These are phyloP conservation scores for Amanita muscaria DNA, from an alignment of 768 basidiomycete genomes.

Conservation along the genomic window DNA sequence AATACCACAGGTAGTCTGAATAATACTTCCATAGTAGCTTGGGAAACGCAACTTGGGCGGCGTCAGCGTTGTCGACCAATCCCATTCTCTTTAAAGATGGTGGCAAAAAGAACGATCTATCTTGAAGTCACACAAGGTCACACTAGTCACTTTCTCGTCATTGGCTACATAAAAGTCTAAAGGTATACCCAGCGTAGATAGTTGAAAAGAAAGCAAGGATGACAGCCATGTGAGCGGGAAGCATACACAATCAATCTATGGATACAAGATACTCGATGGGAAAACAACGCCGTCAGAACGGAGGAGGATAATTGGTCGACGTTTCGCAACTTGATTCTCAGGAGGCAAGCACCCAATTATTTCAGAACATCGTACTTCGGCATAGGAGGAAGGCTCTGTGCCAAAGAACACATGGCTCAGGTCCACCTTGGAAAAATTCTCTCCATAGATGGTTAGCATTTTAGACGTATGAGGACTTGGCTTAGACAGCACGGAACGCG, in stretches of 20 bases:
- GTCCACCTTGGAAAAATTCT: slow-evolving; percentile 80
- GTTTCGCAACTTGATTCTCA: slow-evolving; percentile 55
- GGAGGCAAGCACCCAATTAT: slow-evolving; percentile 77
- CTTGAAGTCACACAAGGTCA: too few species aligned
- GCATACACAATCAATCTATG: slow-evolving; percentile 31
- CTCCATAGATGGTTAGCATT: slow-evolving; percentile 82
- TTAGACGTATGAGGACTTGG: slow-evolving; percentile 71
- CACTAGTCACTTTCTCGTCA: background rate
- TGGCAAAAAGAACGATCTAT: too few species aligned
- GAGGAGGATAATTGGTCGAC: slow-evolving; percentile 73
- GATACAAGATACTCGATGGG: slow-evolving; percentile 76
- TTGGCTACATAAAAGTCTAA: background rate
- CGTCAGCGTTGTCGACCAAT: slow-evolving; percentile 22
- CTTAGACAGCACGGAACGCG: slow-evolving; percentile 63
- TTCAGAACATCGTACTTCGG: slow-evolving; percentile 82
- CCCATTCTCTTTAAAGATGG: slow-evolving; percentile 22
- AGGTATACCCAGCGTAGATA: slow-evolving; percentile 8
- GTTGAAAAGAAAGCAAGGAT: slow-evolving; percentile 12
- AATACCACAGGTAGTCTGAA: slow-evolving; percentile 53
- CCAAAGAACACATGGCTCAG: slow-evolving; percentile 83
- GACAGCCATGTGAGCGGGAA: slow-evolving; percentile 9
- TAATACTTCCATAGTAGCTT: slow-evolving; percentile 50
- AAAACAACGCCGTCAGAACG: slow-evolving; percentile 83
- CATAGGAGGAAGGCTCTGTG: slow-evolving; percentile 76
- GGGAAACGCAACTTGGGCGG: slow-evolving; percentile 30